Evolutionary conservation across 257 asterid species (phyloP).

Genomic region (Linderniella brevidens): DNA sequence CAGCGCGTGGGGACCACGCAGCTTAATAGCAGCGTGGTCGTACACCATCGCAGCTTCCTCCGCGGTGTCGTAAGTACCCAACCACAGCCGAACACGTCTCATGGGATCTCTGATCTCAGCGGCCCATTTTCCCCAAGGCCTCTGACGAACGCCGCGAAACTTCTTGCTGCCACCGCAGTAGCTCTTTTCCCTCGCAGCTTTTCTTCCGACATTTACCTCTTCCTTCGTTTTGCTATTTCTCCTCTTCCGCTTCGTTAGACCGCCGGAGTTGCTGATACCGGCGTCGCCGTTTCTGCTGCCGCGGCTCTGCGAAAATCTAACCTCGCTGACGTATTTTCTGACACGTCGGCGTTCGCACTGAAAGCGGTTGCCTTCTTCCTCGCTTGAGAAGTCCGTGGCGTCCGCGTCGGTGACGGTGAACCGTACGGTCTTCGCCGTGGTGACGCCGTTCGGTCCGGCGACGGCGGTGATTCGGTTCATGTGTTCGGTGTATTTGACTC

Average conservation of each 20-base stretch:
- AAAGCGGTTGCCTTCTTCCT: conserved; percentile 30
- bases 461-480: conserved; percentile 21
- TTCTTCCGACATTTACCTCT: no score
- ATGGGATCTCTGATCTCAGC: conserved; percentile 92
- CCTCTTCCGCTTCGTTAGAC: conserved; percentile 17
- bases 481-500: conserved; percentile 54
- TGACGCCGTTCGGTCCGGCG: no score
- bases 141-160: conserved; percentile 82
- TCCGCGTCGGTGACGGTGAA: conserved; percentile 67
- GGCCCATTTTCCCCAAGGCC: conserved; percentile 99
- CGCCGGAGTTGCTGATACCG: no score
- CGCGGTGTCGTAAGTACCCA: conserved; percentile 87
- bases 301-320: conserved; percentile 19
- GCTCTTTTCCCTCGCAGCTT: neutral
- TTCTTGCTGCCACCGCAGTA: conserved; percentile 18
- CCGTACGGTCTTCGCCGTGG: conserved; percentile 26
- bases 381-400: conserved; percentile 85
- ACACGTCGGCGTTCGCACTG: conserved; percentile 28
- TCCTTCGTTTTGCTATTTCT: conserved; percentile 12
- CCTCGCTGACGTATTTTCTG: conserved; percentile 53
- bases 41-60: conserved; percentile 98
- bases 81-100: conserved; percentile 77
- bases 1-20: conserved; percentile 93
- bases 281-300: no score
- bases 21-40: conserved; percentile 84